Percentiles rank a stretch among this genome's conserved stretches.
Conservation (phyloP, 257 asterid species). For the Solanum sitiens region DNA sequence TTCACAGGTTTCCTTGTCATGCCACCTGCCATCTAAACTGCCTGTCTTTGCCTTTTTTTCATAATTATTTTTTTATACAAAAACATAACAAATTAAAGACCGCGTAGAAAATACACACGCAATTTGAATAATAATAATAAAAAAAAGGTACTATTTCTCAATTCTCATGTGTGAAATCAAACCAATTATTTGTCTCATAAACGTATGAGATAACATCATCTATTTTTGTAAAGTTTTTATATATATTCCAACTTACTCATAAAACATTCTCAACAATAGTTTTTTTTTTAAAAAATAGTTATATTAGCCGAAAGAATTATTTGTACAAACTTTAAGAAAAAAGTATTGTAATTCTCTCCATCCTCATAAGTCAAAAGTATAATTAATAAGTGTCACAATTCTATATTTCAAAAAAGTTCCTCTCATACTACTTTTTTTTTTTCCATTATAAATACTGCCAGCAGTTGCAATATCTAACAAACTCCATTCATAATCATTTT, state of each 20-base stretch:
- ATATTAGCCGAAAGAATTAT: neutral
- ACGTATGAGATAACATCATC: neutral
- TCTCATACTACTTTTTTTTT: neutral
- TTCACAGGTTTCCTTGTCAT: slow-evolving; percentile 1
- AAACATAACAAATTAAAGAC: neutral
- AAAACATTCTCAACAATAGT: slow-evolving; percentile 17
- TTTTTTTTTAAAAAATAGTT: neutral
- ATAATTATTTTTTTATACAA: too few species aligned
- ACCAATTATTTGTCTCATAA: neutral
- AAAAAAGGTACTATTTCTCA: too few species aligned
- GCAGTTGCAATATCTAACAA: neutral
- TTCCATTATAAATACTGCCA: neutral
- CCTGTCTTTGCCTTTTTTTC: neutral
- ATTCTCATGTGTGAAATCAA: neutral
- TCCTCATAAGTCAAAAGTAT: neutral
- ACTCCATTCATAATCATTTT: neutral
- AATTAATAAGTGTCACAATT: slow-evolving; percentile 4
- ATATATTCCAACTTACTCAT: neutral
- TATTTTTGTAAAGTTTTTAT: neutral
- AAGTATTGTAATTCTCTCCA: slow-evolving; percentile 1
- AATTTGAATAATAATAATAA: neutral
- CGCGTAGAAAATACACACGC: neutral
- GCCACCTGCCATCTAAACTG: slow-evolving; percentile 8
- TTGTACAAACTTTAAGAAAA: neutral
- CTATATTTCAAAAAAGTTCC: slow-evolving; percentile 4